These are phyloP conservation scores for Fagopyrum esculentum DNA, from an alignment of 148 eudicot genomes.

Conservation along the genomic window DNA sequence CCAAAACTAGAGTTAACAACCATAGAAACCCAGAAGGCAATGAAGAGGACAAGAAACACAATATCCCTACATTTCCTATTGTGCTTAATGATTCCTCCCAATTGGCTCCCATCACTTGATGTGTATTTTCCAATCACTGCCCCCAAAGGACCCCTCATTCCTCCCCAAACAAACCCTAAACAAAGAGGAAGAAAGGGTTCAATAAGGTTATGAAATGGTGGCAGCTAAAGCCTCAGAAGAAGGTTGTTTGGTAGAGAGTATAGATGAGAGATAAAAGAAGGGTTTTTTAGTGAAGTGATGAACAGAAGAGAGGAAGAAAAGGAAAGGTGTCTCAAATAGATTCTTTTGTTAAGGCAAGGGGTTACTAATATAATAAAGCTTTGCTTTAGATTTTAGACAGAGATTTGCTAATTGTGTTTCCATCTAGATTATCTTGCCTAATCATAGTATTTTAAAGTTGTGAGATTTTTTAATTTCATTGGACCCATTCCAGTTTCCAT, in stretches of 20 bases:
- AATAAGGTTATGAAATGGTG: neutral
- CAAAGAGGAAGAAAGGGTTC: neutral
- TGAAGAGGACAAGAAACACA: slow-evolving; percentile 77
- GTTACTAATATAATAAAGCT: slow-evolving; percentile 9
- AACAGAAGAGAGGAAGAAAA: neutral
- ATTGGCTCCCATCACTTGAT: slow-evolving; percentile 55
- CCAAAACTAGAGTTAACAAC: slow-evolving; percentile 96
- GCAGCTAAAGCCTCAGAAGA: neutral
- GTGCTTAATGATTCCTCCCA: slow-evolving; percentile 63
- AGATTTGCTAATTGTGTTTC: neutral
- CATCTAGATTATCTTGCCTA: neutral
- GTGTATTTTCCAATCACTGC: slow-evolving; percentile 67
- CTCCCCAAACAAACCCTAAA: slow-evolving; percentile 10
- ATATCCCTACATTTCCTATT: slow-evolving; percentile 90
- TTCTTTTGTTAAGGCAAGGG: neutral
- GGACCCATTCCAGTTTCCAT: neutral
- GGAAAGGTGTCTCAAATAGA: neutral
- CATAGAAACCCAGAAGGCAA: slow-evolving; percentile 93
- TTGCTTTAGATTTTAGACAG: neutral
- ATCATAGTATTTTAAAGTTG: neutral
- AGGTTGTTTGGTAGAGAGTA: slow-evolving; percentile 1
- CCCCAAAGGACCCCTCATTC: slow-evolving; percentile 67
- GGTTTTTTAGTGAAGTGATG: slow-evolving; percentile 6
- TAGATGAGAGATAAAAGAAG: neutral
- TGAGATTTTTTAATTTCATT: neutral